These are phyloP conservation scores for Colletotrichum godetiae DNA, from an alignment of 2,329 filamentous ascomycete genomes.

Conservation along the genomic window DNA sequence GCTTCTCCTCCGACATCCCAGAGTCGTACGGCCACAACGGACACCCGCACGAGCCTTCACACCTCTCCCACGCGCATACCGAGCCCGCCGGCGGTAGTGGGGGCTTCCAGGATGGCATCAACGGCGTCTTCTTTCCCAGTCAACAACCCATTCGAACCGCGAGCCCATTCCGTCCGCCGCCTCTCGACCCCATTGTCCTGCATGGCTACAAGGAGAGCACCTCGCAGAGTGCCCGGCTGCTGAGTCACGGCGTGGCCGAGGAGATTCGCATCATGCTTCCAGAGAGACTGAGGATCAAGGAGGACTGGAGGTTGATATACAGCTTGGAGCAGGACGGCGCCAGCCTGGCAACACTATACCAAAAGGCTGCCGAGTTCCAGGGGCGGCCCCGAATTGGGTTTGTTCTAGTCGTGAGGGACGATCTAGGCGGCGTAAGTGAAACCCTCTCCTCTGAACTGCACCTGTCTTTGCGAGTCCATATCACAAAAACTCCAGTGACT, in stretches of 20 bases:
- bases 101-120: conserved; percentile 58
- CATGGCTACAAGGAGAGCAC: conserved; percentile 73
- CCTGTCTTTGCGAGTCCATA: neutral
- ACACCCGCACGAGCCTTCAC: conserved; percentile 36
- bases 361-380: conserved; percentile 76
- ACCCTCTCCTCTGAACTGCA: neutral
- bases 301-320: conserved; percentile 88
- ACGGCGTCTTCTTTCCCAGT: conserved; percentile 70
- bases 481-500: too few relatives aligned
- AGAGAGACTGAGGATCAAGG: conserved; percentile 85
- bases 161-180: conserved; percentile 88
- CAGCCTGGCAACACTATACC: conserved; percentile 86
- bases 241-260: conserved; percentile 82
- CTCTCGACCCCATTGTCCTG: conserved; percentile 83
- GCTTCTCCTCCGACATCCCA: conserved; percentile 66
- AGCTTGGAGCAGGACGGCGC: conserved; percentile 93
- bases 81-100: conserved; percentile 31
- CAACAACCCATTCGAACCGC: conserved; percentile 64
- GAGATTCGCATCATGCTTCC: conserved; percentile 93
- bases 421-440: conserved; percentile 75
- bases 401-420: conserved; percentile 87
- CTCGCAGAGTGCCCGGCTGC: conserved; percentile 69
- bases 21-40: conserved; percentile 41
- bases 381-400: conserved; percentile 80
- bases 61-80: conserved; percentile 41